phyloP scores from a whole-genome alignment of 768 basidiomycete genomes.

The Cystofilobasidium bisporidii region DNA sequence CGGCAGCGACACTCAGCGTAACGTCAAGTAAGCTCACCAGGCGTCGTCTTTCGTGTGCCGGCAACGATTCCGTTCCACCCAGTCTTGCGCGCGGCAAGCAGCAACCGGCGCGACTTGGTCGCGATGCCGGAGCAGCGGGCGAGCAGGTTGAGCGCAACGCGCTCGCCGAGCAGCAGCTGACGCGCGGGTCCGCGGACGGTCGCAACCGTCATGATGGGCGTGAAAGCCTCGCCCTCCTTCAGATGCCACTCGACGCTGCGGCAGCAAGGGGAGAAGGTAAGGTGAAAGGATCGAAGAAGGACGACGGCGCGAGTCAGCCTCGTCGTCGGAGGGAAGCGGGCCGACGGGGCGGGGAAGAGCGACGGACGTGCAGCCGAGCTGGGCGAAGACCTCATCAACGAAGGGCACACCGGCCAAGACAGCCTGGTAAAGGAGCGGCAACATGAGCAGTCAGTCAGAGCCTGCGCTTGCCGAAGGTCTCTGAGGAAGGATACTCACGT shows the following conservation, averaged over 20 bases:
- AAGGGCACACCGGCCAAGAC: constrained; percentile 93
- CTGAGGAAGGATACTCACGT: constrained; percentile 38
- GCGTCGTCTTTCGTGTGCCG: constrained; percentile 94
- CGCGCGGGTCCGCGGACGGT: constrained; percentile 84
- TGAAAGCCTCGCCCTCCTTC: constrained; percentile 68
- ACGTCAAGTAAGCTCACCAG: constrained; percentile 49
- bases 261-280: neutral
- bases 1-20: too few species aligned
- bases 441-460: too few species aligned
- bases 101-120: constrained; percentile 72
- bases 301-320: neutral
- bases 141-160: constrained; percentile 83
- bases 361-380: constrained; percentile 78
- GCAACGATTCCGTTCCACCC: constrained; percentile 84
- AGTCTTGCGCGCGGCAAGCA: constrained; percentile 62
- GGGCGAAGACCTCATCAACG: constrained; percentile 81
- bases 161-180: constrained; percentile 78
- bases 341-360: neutral
- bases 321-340: neutral
- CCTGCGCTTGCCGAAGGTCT: neutral
- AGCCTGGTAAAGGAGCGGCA: constrained; percentile 34
- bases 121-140: constrained; percentile 96
- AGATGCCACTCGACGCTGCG: constrained; percentile 87
- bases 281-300: too few species aligned
- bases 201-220: constrained; percentile 64